Percentiles rank a stretch among this genome's conserved stretches.
phyloP scores from a whole-genome alignment of 2,329 filamentous ascomycete genomes.

The Thelonectria blattea region DNA sequence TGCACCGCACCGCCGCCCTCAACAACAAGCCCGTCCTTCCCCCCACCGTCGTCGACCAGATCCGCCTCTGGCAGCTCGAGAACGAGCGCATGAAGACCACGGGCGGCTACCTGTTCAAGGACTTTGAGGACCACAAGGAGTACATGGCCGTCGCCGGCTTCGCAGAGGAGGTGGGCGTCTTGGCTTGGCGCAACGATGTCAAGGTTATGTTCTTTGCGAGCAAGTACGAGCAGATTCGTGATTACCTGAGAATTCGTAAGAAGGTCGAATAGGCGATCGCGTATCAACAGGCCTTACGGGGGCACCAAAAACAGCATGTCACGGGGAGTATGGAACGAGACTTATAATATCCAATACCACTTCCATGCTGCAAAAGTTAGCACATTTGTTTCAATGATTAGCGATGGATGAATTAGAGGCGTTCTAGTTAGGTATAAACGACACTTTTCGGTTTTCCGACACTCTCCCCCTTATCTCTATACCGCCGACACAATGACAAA shows the following conservation, averaged over 20 bases:
- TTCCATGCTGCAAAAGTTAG: neutral
- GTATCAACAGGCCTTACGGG: neutral
- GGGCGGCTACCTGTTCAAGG: slow-evolving; percentile 85
- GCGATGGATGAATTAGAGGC: neutral
- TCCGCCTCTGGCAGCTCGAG: slow-evolving; percentile 96
- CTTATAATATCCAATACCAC: neutral
- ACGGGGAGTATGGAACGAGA: neutral
- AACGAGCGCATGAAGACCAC: slow-evolving; percentile 91
- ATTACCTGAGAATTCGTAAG: slow-evolving; percentile 75
- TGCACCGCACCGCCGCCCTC: slow-evolving; percentile 70
- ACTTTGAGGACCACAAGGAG: slow-evolving; percentile 76
- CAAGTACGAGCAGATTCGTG: slow-evolving; percentile 85
- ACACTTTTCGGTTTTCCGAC: neutral
- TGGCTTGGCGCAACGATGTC: slow-evolving; percentile 83
- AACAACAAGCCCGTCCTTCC: slow-evolving; percentile 77
- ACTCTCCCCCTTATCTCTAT: neutral
- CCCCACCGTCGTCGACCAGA: slow-evolving; percentile 96
- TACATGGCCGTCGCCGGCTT: slow-evolving; percentile 76
- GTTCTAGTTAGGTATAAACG: neutral
- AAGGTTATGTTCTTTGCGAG: slow-evolving; percentile 90
- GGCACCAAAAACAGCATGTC: neutral
- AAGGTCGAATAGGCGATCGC: slow-evolving; percentile 47
- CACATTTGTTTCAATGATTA: neutral
- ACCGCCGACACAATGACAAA: neutral
- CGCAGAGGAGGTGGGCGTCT: slow-evolving; percentile 87